Evolutionary conservation across 2,329 filamentous ascomycete species (phyloP), one percentile per base, ranked within the genome.

Genomic region (Aspergillus arachidicola): DNA sequence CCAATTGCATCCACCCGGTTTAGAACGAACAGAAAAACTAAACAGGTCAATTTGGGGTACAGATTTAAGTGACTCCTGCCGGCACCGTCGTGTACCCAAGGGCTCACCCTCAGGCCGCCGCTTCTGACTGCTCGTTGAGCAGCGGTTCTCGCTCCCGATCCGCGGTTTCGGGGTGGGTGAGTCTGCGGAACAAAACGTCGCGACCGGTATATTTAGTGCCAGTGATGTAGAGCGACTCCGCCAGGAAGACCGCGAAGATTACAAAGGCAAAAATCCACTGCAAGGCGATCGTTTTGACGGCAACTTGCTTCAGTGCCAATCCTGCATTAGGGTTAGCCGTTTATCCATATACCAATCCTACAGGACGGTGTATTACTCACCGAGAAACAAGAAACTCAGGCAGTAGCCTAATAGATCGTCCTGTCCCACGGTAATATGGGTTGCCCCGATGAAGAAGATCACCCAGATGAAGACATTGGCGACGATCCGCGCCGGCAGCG

Each of bases 251-350:
- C 0, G 84, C 86, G 84, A 94, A 93, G 75, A 96, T 93, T 66
- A 88, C 83, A 73, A 96, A 95, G 38, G 93, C 91, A 76, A 96
- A 96, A 78, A 96, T 94, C 93, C 93, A 96, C 80, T 97, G 93
- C 67, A 96, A 83, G 7, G 92, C 91, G 68, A 96, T 83, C 63
- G 89, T 78, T 75, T 93, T 88, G 71, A 85, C 84, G 57, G 88
- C 81, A 80, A 96, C 89, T 77, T 97, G 93, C 16, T 87, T 86
- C 19, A 95, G 87, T 14, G 91, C 92, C 48, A 96, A 87, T 21
- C 84, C 85, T 86, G 62, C 23, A 56, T 53, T 3, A 11, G 12
- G 21, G 36, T 46, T 26, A 58, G 53, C 12, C 28, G 28, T 30
- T n/a, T n/a, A 9, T 51, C 28, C 9, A 51, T 12, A 9, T 19